A percentile compares a stretch with the other conserved stretches of the same genome.
phyloP scores from a whole-genome alignment of 495 filamentous ascomycete genomes.

The Aspergillus biplanus region DNA sequence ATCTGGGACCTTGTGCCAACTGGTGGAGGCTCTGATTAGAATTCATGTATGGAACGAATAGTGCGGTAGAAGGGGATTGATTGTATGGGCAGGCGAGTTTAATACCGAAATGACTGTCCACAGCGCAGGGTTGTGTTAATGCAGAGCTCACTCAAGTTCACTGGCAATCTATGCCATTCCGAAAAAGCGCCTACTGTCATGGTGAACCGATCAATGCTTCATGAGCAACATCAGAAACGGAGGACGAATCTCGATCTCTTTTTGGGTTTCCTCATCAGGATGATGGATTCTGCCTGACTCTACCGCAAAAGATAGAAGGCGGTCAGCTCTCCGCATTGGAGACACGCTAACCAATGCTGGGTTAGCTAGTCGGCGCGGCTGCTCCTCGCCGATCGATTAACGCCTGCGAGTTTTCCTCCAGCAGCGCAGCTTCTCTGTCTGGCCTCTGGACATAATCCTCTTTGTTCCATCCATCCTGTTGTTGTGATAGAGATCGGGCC shows the following conservation, averaged over 20 bases:
- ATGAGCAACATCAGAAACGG: neutral
- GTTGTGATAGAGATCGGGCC: slow-evolving; percentile 1
- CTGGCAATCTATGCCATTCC: slow-evolving; percentile 81
- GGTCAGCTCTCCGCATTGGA: slow-evolving; percentile 26
- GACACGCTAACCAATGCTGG: slow-evolving; percentile 23
- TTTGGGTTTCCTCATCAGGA: neutral
- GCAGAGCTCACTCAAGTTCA: slow-evolving; percentile 80
- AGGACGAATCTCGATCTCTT: neutral
- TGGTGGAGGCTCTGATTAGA: neutral
- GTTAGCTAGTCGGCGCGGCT: slow-evolving; percentile 14
- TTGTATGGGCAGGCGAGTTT: neutral
- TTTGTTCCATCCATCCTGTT: slow-evolving; percentile 6
- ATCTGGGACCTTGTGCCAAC: slow-evolving; percentile 79
- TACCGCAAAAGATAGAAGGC: slow-evolving; percentile 24
- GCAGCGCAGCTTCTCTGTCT: slow-evolving; percentile 23
- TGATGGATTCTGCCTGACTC: slow-evolving; percentile 30
- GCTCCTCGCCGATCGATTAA: slow-evolving; percentile 27
- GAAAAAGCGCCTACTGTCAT: slow-evolving; percentile 44
- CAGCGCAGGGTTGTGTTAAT: slow-evolving; percentile 90
- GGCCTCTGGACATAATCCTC: slow-evolving; percentile 2
- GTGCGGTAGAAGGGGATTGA: neutral
- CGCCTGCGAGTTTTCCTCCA: slow-evolving; percentile 28
- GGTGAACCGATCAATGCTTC: slow-evolving; percentile 7
- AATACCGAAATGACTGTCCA: slow-evolving; percentile 82
- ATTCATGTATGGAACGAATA: too few relatives aligned